Evolutionary conservation across 768 basidiomycete species (phyloP), one percentile per base, ranked within the genome.

Genomic region (Albatrellus ellisii): DNA sequence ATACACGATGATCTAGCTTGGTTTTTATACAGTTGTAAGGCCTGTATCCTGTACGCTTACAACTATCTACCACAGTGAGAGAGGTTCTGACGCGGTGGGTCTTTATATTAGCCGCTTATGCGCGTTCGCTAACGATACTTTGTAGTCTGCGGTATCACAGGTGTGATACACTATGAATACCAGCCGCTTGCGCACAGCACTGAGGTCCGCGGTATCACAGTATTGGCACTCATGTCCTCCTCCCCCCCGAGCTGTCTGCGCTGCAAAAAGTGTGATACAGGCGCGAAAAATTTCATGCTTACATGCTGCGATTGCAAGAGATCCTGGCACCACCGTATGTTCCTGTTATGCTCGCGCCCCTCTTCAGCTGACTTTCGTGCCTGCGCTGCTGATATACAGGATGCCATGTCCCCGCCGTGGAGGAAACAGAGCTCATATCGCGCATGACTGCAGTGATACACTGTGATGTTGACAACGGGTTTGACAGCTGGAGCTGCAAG

Each of bases 241-340:
- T n/a, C n/a, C n/a, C n/a, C n/a, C n/a, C 43, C 46, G 50, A 49
- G 37, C 35, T 56, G 55, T 46, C 45, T 53, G 18, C 55, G 58
- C 8, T 61, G 62, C 48, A 28, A 43, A 24, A 38, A 50, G 37
- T 43, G 51, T 41, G 47, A 39, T 44, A 61, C 48, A 42, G 33
- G 50, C 18, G 54, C 57, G 2, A 33, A 46, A 20, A 56, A 58
- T 1, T 64, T 65, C 41, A 44, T 65, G 11, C 45, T 65, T 31
- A 56, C 54, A 0, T 65, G 64, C 45, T 52, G 45, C 14, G 47
- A 44, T 38, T 65, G 64, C 44, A 48, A 26, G 34, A 63, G 29
- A 15, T 8, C 27, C 21, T 41, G 40, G 40, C 40, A 41, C 40
- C 40, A 41, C 18, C 40, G 40, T 41, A 22, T 20, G 40, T 28